Evolutionary conservation across 257 asterid species (phyloP).

Genomic region (Cruciata laevipes): DNA sequence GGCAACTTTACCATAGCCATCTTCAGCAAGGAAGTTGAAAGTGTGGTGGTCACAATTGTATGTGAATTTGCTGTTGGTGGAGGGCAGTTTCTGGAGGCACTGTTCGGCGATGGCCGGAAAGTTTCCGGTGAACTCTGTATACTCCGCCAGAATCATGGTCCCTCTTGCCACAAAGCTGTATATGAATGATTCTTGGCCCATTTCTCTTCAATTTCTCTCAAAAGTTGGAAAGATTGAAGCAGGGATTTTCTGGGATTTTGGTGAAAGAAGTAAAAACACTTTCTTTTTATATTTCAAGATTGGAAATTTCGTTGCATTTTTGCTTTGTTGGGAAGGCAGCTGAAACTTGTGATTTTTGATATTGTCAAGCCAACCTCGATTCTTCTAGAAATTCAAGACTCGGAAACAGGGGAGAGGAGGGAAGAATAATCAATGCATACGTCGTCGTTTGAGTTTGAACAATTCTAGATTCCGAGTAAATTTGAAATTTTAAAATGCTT

Average conservation of each 20-base stretch:
- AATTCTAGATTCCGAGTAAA: neutral
- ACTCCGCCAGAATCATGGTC: constrained; percentile 68
- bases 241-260: neutral
- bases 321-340: constrained; percentile 18
- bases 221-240: neutral
- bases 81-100: constrained; percentile 68
- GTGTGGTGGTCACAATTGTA: constrained; percentile 77
- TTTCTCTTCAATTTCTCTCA: constrained; percentile 10
- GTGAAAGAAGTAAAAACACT: neutral
- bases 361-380: constrained; percentile 13
- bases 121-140: constrained; percentile 82
- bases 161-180: constrained; percentile 91
- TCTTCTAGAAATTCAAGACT: constrained; percentile 15
- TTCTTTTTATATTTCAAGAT: neutral
- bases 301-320: neutral
- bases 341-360: constrained; percentile 5
- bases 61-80: constrained; percentile 58
- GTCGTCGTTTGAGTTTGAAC: constrained; percentile 21
- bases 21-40: constrained; percentile 65
- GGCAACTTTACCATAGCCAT: constrained; percentile 54
- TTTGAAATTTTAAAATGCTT: neutral
- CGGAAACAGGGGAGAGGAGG: neutral
- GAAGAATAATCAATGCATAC: neutral
- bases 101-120: constrained; percentile 83
- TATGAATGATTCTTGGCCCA: constrained; percentile 82